Base-by-base conservation (phyloP, 768 basidiomycete genomes). In the Tricholoma terreum region DNA sequence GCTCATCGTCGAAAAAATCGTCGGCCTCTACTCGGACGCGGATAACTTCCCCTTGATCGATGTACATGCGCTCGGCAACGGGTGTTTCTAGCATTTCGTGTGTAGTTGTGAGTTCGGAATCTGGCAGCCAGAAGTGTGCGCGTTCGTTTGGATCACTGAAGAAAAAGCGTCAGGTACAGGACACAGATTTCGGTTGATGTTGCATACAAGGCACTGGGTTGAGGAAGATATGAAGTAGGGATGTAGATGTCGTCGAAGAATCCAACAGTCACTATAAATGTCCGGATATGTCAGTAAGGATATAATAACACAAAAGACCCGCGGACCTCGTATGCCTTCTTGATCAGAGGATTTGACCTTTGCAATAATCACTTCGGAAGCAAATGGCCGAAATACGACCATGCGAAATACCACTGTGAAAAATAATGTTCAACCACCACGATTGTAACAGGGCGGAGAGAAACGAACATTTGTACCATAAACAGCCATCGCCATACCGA, bases 161-260 rank as follows among this genome's bases (percentile, higher is more conserved):
- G n/a, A 55, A 6, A 21, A 24, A 27, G 22, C 6, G 40, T 55
- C 35, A 49, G n/a, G 30, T 49, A 31, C 7, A 31, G 7, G 6
- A 17, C 14, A 4, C 9, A n/a, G 3, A 31, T 5, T 49, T 49
- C 14, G 6, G 46, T 40, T 22, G 34, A 51, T 15, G 54, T 12
- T 34, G 71, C 87, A 50, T 68, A 91, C 91, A 92, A 93, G 3
- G 89, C 84, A 36, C 81, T 83, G 24, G 92, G 89, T 64, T 88
- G 84, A 1, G 95, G 94, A 5, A 98, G 83, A 57, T 92, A 87
- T 3, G 82, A 75, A 0, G 82, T 73, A 0, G 94, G 92, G 46
- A 98, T 82, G 67, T 92, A 91, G 21, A 98, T 87, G 64, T 98
- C 94, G 71, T 94, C 92, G 65, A 98, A 98, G 77, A 98, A 98